Percentiles rank a stretch among this genome's conserved stretches.
These are phyloP conservation scores for Cyclotella baltica DNA, from an alignment of 108 stramenopile genomes.

Conservation along the genomic window DNA sequence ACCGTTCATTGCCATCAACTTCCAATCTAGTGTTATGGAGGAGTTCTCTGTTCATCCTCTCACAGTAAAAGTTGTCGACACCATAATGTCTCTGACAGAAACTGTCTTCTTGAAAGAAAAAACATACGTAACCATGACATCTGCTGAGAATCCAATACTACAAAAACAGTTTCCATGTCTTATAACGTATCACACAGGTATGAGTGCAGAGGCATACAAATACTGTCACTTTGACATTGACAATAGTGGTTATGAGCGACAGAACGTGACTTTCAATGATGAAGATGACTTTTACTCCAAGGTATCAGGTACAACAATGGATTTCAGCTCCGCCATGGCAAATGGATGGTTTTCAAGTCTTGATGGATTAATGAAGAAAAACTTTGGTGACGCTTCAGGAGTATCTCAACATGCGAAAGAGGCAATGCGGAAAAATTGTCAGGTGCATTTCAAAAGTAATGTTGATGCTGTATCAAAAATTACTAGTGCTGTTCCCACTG, in stretches of 20 bases:
- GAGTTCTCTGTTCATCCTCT: background rate
- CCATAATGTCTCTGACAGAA: conserved; percentile 1
- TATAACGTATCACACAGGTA: background rate
- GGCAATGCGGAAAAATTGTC: background rate
- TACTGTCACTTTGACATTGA: conserved; percentile 1
- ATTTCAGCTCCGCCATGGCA: background rate
- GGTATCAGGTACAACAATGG: background rate
- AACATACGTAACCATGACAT: background rate
- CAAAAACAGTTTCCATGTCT: background rate
- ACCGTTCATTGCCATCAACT: background rate
- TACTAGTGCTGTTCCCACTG: background rate
- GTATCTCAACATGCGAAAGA: background rate
- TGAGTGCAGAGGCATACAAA: background rate
- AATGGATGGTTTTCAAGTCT: background rate
- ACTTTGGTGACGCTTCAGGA: background rate
- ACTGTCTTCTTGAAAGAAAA: background rate
- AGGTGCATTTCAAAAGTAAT: conserved; percentile 1
- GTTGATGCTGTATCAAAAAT: background rate
- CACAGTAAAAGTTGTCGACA: background rate
- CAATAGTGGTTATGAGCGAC: background rate
- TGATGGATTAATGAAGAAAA: background rate
- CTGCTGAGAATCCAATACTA: background rate
- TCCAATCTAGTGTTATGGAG: conserved; percentile 2
- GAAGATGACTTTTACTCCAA: background rate
- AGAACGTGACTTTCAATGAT: background rate